Evolutionary conservation across 2,329 filamentous ascomycete genomes (phyloP).

Genomic region (Botryotinia calthae): DNA sequence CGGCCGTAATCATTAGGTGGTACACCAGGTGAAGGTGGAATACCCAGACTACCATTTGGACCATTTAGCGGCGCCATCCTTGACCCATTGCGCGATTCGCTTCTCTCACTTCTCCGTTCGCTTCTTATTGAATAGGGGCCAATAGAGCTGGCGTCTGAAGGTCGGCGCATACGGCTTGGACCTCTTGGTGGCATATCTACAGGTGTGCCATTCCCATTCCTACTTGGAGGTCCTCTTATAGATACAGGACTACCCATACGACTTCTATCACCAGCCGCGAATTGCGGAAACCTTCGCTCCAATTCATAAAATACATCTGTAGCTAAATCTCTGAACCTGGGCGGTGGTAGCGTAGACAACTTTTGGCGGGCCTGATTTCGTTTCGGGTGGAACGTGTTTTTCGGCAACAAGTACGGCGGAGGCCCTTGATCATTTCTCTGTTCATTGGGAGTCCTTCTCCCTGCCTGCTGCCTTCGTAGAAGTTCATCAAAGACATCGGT

Average conservation of each 20-base stretch:
- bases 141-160: slow-evolving; percentile 59
- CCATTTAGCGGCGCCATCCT: slow-evolving; percentile 40
- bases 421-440: slow-evolving; percentile 48
- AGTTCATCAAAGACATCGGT: slow-evolving; percentile 98
- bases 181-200: slow-evolving; percentile 56
- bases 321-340: slow-evolving; percentile 85
- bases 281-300: slow-evolving; percentile 83
- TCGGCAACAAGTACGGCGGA: slow-evolving; percentile 78
- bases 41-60: slow-evolving; percentile 45
- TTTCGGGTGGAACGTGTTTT: slow-evolving; percentile 89
- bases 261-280: slow-evolving; percentile 66
- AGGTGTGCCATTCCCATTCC: slow-evolving; percentile 56
- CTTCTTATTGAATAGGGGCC: slow-evolving; percentile 42
- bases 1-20: slow-evolving; percentile 66
- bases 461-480: slow-evolving; percentile 74
- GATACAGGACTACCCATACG: slow-evolving; percentile 68
- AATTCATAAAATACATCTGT: slow-evolving; percentile 96
- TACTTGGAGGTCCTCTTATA: slow-evolving; percentile 56
- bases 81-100: slow-evolving; percentile 38
- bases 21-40: slow-evolving; percentile 59
- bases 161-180: slow-evolving; percentile 45
- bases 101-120: slow-evolving; percentile 11
- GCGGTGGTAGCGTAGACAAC: slow-evolving; percentile 81
- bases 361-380: slow-evolving; percentile 97
- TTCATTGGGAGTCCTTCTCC: slow-evolving; percentile 52